phyloP scores from a whole-genome alignment of 805 yeast genomes.

The Gaillardinia entomophila region DNA sequence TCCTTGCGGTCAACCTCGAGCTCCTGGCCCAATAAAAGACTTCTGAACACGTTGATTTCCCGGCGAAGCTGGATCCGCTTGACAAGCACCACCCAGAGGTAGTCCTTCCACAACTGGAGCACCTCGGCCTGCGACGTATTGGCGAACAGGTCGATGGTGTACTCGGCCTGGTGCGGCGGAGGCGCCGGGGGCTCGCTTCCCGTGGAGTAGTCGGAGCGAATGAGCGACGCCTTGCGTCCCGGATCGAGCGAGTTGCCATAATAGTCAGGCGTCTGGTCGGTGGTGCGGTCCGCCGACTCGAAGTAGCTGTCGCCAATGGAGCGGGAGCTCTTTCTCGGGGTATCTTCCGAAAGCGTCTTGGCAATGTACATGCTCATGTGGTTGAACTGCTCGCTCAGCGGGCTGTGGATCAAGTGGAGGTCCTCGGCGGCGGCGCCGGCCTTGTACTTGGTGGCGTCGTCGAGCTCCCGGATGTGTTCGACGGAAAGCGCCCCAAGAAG shows the following conservation, averaged over 20 bases:
- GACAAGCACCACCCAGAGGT: conserved; percentile 27
- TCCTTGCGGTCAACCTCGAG: not conserved
- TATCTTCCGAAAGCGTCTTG: conserved; percentile 3
- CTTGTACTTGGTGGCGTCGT: conserved; percentile 14
- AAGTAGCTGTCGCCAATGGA: not conserved
- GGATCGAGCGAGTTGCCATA: not conserved
- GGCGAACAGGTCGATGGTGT: not conserved
- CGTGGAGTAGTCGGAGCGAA: not conserved
- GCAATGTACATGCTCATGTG: conserved; percentile 21
- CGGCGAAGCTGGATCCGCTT: conserved; percentile 36
- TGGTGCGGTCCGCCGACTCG: not conserved
- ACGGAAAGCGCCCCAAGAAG: conserved; percentile 14
- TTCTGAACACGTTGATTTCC: conserved; percentile 32
- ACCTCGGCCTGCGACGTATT: conserved; percentile 3
- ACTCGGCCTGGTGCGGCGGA: conserved; percentile 17
- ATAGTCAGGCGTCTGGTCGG: not conserved
- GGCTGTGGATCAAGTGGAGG: conserved; percentile 4
- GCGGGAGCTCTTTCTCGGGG: not conserved
- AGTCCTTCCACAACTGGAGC: conserved; percentile 25
- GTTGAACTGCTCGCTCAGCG: conserved; percentile 8
- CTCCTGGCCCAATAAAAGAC: conserved; percentile 6
- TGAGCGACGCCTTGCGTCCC: not conserved
- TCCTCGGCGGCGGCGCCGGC: conserved; percentile 21
- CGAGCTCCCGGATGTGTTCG: conserved; percentile 12
- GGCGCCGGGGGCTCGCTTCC: conserved; percentile 17